These are phyloP conservation scores for Pleurotus salmoneostramineus DNA, from an alignment of 768 basidiomycete species.

Conservation along the genomic window DNA sequence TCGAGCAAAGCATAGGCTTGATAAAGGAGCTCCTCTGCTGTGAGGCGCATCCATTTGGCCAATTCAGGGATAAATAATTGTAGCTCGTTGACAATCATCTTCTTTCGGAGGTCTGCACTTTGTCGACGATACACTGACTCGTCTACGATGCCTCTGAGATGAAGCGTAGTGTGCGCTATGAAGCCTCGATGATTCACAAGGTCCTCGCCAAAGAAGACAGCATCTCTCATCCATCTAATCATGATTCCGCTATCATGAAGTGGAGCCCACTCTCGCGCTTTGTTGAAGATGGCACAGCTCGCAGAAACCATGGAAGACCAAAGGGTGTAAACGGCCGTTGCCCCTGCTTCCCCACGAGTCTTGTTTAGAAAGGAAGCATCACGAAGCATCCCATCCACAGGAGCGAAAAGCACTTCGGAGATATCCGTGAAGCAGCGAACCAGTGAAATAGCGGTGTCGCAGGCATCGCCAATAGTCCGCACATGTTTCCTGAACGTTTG, in stretches of 20 bases:
- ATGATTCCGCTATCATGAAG: constrained; percentile 81
- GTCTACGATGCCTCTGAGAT: constrained; percentile 19
- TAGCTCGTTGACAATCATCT: constrained; percentile 69
- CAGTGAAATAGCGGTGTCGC: constrained; percentile 82
- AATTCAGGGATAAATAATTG: constrained; percentile 78
- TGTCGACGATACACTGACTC: constrained; percentile 32
- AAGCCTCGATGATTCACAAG: constrained; percentile 48
- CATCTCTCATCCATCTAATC: constrained; percentile 98
- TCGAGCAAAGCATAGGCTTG: constrained; percentile 85
- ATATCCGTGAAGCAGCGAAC: constrained; percentile 93
- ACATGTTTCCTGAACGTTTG: constrained; percentile 62
- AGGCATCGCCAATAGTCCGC: constrained; percentile 72
- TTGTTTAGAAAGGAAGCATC: constrained; percentile 44
- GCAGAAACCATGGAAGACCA: constrained; percentile 84
- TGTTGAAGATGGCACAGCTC: constrained; percentile 80
- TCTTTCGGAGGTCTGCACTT: constrained; percentile 57
- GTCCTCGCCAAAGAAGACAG: constrained; percentile 74
- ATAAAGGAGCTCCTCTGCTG: constrained; percentile 87
- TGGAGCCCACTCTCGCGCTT: constrained; percentile 78
- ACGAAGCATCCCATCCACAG: constrained; percentile 67
- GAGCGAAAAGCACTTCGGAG: constrained; percentile 80
- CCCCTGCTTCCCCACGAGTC: constrained; percentile 41
- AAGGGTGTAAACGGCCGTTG: constrained; percentile 55
- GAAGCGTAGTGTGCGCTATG: constrained; percentile 58
- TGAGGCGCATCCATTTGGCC: constrained; percentile 85